Base-by-base conservation (phyloP, 2,329 filamentous ascomycete genomes). In the Stenocarpella maydis region DNA sequence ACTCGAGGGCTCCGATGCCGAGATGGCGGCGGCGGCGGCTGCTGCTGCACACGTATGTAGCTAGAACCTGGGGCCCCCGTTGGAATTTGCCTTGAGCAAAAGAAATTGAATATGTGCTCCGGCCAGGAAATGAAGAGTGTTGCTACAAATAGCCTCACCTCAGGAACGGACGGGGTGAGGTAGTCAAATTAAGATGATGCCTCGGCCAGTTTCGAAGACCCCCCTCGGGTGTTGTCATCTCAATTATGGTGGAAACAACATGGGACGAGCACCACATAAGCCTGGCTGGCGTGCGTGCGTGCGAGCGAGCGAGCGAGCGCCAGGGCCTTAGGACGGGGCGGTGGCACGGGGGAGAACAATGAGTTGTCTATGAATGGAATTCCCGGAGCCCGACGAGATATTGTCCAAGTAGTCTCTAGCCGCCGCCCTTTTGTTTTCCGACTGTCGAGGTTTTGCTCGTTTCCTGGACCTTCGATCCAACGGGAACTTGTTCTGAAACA, bases 91-190 rank as follows among this genome's bases (percentile, higher is more conserved):
- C 12, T 37, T 37, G 34, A 9, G 34, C n/a, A 37, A 10, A 10
- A 10, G 34, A 10, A 12, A 12, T 24, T 37, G 12, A 34, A 43
- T 19, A 21, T 34, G 34, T 37, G 14, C 37, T 49, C 12, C 64
- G 19, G 34, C n/a, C 21, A 50, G 52, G 64, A 67, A 43, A 67
- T 67, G 65, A 58, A 14, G 65, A 67, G 52, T 58, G 52, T 67
- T 67, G 39, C 52, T 67, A 58, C 52, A 67, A 67, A 67, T 67
- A 67, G 4, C 65, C 65, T 67, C 65, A 67, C 34, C 34, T 37
- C 34, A 37, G 34, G 34, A 53, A 45, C 28, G 52, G 31, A 37
- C 21, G 43, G 41, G 24, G 2, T 67, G 52, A 54, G 52, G 52
- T 28, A 6, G 53, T 55, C 52, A 45, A 55, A 67, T 58, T 58